Evolutionary conservation across 495 filamentous ascomycete genomes (phyloP), one percentile per base, ranked within the genome.

Genomic region (Xylaria grammica): DNA sequence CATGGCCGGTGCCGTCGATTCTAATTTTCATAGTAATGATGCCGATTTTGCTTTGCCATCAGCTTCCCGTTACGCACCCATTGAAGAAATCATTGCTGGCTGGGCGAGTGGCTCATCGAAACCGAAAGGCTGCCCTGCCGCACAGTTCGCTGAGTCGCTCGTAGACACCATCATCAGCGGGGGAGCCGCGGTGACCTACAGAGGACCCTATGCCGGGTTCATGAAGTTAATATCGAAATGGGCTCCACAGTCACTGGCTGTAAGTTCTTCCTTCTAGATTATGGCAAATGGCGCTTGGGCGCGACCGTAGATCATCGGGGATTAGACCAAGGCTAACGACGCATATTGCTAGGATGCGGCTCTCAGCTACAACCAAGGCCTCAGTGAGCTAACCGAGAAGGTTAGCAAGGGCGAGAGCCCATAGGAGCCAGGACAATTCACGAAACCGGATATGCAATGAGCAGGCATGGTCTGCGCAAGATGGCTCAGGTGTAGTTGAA

Each of bases 1-100:
- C 42, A 60, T 67, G 65, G 38, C 49, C 0, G 65, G 65, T 34
- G 59, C 30, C 24, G 49, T 67, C 15, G 19, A 13, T 4, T 52
- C 50, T 24, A 30, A 52, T 46, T 45, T 45, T 19, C 40, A 45
- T 19, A 13, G 17, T 13, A 45, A 45, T 13, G 40, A 45, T 13
- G 40, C 7, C 40, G 40, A 19, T 13, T 45, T 45, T 19, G 40
- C 40, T 4, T 19, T 45, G 11, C 40, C 40, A 13, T 13, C 40
- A 17, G 15, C 40, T n/a, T 45, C 40, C 40, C 40, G 40, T 4
- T 45, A 45, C 15, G 40, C 15, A 13, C 40, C 40, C 17, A 45
- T 45, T 19, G 40, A 45, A 19, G 40, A 45, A 19, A 45, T 45
- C 40, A 45, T 45, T 13, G 40, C 40, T 13, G 40, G 40, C 15